Percentiles rank a stretch among this genome's conserved stretches.
Conservation (phyloP, 441 rosid species). For the Populus hybrid region DNA sequence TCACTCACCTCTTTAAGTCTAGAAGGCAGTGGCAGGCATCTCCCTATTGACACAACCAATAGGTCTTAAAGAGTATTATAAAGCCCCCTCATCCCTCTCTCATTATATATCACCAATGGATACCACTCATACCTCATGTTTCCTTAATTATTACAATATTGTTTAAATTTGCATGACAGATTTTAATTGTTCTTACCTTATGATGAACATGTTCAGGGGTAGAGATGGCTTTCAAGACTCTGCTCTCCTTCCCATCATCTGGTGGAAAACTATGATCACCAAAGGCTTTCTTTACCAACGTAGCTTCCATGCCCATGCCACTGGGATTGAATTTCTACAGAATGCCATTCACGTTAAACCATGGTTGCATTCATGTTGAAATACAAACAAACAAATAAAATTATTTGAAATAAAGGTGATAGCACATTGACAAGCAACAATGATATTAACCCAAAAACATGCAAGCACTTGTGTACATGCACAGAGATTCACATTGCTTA, state of each 20-base stretch:
- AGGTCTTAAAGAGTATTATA: neutral
- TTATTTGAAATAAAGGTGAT: neutral
- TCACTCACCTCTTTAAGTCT: neutral
- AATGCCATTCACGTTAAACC: constrained; percentile 19
- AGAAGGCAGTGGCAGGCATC: neutral
- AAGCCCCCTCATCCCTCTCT: neutral
- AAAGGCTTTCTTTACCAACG: constrained; percentile 36
- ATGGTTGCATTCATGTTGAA: neutral
- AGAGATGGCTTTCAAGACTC: constrained; percentile 30
- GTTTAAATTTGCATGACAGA: neutral
- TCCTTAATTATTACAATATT: neutral
- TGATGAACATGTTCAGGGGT: constrained; percentile 38
- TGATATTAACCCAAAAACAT: neutral
- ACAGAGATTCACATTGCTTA: neutral
- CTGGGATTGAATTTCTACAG: constrained; percentile 56
- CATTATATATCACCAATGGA: neutral
- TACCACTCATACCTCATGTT: neutral
- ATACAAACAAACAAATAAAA: constrained; percentile 5
- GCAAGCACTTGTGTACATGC: neutral
- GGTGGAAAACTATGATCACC: constrained; percentile 34
- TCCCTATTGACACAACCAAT: neutral
- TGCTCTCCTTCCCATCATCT: constrained; percentile 31
- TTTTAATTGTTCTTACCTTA: constrained; percentile 29
- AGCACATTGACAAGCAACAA: neutral
- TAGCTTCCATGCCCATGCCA: constrained; percentile 41